phyloP scores from a whole-genome alignment of 2,329 filamentous ascomycete genomes.

The Diaporthe amygdali region DNA sequence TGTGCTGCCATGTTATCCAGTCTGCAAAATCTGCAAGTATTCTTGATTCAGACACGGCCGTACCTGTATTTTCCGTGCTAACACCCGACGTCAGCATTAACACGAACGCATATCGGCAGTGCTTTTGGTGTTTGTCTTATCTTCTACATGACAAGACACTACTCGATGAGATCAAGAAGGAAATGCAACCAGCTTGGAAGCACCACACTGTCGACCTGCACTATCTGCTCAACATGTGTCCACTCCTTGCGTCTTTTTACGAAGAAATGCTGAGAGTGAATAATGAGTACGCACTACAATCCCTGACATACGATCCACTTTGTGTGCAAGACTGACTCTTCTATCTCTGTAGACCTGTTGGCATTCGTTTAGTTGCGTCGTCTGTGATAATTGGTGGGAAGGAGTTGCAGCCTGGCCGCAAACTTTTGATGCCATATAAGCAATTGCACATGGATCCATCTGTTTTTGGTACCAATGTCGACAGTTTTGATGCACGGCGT shows the following conservation, averaged over 20 bases:
- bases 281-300: neutral
- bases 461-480: neutral
- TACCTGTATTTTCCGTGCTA: neutral
- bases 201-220: neutral
- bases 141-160: neutral
- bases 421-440: constrained; percentile 1
- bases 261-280: neutral
- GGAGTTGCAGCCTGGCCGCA: neutral
- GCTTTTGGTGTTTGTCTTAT: constrained; percentile 9
- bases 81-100: neutral
- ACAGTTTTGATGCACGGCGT: neutral
- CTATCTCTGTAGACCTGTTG: neutral
- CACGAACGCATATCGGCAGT: neutral
- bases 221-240: neutral
- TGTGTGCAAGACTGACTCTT: neutral
- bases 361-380: neutral
- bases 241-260: neutral
- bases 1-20: neutral
- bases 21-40: constrained; percentile 1
- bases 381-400: neutral
- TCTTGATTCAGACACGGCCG: neutral
- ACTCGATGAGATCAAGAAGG: neutral
- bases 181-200: constrained; percentile 3
- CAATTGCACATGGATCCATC: neutral
- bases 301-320: neutral